Base-by-base conservation (phyloP, 768 basidiomycete genomes). In the Panellus pusillus region DNA sequence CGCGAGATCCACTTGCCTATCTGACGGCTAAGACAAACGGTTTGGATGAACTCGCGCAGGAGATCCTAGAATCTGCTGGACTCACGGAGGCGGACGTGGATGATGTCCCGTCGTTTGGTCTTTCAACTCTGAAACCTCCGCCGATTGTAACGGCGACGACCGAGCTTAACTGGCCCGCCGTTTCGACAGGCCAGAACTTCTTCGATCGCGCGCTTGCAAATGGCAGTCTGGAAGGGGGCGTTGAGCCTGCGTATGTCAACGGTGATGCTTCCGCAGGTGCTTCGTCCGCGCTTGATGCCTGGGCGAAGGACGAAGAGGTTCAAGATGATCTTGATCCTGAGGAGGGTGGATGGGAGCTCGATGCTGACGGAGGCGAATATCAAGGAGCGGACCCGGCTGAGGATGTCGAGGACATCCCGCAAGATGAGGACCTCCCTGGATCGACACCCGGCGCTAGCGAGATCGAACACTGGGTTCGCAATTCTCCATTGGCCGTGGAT, bases 11-110 rank as follows among this genome's bases (percentile, higher is more conserved):
- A 15, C 79, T 99, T 51, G 97, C 97, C 1, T 99, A 98, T 69
- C 75, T 98, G 58, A 97, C 96, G 2, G 96, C 96, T 39, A 96
- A 94, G 74, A 94, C 93, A 1, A 96, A 97, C 63, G 94, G 93
- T 5, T 72, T 98, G 24, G 87, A 91, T 14, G 94, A 97, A 14
- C 69, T 95, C 46, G 97, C 96, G 1, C 73, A 82, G 19, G 92
- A 95, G 64, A 95, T 99, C 55, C 78, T 98, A 1, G 93, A 94
- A 65, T 81, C 82, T 15, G 92, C 94, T 44, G 94, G 93, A 17
- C 72, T 98, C 61, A 91, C 86, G 0, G 91, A 93, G 61, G 83
- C 87, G 0, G 96, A 98, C 64, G 76, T 98, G 32, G 89, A 91
- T 40, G 89, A 91, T 54, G 80, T 93, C 9, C 88, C 84, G 1